phyloP scores from a whole-genome alignment of 2,329 filamentous ascomycete species.

The Chrysoporthe austroafricana region DNA sequence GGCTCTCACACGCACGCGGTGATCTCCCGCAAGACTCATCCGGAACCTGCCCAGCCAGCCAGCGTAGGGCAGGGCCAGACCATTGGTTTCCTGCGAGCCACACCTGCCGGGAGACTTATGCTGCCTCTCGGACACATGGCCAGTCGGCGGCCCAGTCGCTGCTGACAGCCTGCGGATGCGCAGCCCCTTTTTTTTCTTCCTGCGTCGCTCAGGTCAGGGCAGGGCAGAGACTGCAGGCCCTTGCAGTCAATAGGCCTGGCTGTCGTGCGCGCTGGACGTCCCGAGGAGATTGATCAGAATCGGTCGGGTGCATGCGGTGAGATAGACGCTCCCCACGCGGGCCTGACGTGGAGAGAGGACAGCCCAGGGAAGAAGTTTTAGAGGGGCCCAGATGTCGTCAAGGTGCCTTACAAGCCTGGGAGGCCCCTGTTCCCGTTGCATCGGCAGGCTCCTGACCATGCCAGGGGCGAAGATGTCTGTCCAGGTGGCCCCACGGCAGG shows the following conservation, averaged over 20 bases:
- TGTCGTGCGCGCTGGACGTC: background rate
- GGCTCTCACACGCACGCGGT: constrained; percentile 25
- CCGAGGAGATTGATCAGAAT: background rate
- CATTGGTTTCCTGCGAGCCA: constrained; percentile 15
- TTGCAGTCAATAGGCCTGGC: background rate
- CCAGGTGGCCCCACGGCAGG: constrained; percentile 13
- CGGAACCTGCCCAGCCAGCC: background rate
- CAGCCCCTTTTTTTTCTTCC: background rate
- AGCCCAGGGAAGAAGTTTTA: background rate
- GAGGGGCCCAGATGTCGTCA: constrained; percentile 16
- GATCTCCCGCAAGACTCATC: constrained; percentile 20
- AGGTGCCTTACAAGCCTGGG: constrained; percentile 25
- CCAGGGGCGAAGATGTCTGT: constrained; percentile 9
- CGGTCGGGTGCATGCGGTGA: background rate
- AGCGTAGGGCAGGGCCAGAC: constrained; percentile 9
- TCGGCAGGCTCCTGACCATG: constrained; percentile 5
- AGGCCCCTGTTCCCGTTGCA: constrained; percentile 21
- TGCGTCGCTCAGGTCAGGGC: background rate
- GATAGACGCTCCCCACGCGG: background rate
- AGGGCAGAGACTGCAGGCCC: background rate
- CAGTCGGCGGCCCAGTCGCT: background rate
- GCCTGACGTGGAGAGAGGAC: constrained; percentile 11
- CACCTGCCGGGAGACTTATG: background rate
- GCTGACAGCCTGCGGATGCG: constrained; percentile 1
- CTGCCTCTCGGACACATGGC: background rate